Evolutionary conservation across 2,329 filamentous ascomycete species (phyloP).

Genomic region (Sporothrix pseudoabietina): DNA sequence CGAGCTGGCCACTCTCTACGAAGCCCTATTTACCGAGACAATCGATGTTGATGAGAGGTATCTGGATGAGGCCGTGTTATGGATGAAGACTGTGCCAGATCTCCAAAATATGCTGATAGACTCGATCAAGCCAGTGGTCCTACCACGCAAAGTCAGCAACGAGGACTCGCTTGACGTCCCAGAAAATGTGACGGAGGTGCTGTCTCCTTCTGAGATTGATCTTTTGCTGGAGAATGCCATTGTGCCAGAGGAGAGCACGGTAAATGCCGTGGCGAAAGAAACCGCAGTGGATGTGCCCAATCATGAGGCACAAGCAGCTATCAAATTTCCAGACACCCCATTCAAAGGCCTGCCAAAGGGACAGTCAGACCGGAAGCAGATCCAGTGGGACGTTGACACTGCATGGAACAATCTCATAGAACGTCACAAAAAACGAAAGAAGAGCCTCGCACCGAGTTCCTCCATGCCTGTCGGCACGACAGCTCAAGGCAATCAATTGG

Average conservation of each 20-base stretch:
- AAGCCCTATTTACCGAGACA: neutral
- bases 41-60: neutral
- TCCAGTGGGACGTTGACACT: neutral
- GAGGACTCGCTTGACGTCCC: neutral
- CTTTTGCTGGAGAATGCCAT: neutral
- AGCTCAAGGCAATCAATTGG: neutral
- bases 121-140: neutral
- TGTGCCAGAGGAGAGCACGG: neutral
- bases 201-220: neutral
- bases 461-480: neutral
- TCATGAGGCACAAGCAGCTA: no score
- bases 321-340: no score
- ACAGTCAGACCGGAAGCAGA: neutral
- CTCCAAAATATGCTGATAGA: neutral
- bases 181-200: neutral
- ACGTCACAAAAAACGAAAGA: conserved; percentile 14
- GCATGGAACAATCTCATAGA: conserved; percentile 5
- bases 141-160: no score
- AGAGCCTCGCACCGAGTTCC: no score
- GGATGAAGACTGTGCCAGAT: neutral
- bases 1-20: neutral
- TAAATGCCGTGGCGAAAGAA: neutral
- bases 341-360: neutral
- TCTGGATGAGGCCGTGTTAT: neutral
- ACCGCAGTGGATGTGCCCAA: no score